A percentile compares a stretch with the other conserved stretches of the same genome.
These are phyloP conservation scores for Tephrocybe sp. DNA, from an alignment of 768 basidiomycete genomes.

Conservation along the genomic window DNA sequence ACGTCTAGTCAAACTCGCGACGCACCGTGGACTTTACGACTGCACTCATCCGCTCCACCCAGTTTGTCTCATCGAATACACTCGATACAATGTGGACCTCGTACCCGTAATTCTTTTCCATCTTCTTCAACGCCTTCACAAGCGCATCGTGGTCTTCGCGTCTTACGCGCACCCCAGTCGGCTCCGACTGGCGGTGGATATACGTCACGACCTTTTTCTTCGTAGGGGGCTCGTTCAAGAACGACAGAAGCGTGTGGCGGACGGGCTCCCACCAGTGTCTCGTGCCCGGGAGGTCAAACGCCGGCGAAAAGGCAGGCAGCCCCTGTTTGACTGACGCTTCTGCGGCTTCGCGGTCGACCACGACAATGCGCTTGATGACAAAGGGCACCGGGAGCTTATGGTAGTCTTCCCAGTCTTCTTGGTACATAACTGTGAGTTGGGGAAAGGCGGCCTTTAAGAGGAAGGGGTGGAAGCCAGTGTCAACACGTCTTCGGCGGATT, in stretches of 20 bases:
- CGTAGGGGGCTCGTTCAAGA: conserved; percentile 35
- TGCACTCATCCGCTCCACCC: conserved; percentile 64
- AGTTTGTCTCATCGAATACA: conserved; percentile 45
- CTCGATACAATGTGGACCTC: conserved; percentile 57
- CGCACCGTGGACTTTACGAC: conserved; percentile 70
- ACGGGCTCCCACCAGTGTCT: conserved; percentile 73
- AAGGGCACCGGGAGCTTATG: conserved; percentile 67
- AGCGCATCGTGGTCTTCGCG: conserved; percentile 60
- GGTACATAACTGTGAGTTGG: conserved; percentile 61
- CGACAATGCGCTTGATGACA: conserved; percentile 71
- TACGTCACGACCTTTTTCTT: conserved; percentile 60
- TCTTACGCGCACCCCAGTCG: conserved; percentile 48
- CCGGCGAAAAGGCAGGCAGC: conserved; percentile 42
- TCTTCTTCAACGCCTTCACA: conserved; percentile 50
- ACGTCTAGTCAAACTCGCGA: conserved; percentile 8
- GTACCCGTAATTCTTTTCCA: conserved; percentile 52
- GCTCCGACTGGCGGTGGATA: conserved; percentile 59
- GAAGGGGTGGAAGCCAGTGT: conserved; percentile 71
- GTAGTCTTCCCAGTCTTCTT: conserved; percentile 79
- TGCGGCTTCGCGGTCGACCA: conserved; percentile 77
- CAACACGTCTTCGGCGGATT: conserved; percentile 44
- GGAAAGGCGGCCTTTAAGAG: conserved; percentile 77
- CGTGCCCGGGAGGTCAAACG: conserved; percentile 45
- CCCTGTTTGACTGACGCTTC: conserved; percentile 22
- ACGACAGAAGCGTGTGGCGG: conserved; percentile 40